These are phyloP conservation scores for Zanthoxylum bungeanum DNA, from an alignment of 345 rosid genomes.

Conservation along the genomic window DNA sequence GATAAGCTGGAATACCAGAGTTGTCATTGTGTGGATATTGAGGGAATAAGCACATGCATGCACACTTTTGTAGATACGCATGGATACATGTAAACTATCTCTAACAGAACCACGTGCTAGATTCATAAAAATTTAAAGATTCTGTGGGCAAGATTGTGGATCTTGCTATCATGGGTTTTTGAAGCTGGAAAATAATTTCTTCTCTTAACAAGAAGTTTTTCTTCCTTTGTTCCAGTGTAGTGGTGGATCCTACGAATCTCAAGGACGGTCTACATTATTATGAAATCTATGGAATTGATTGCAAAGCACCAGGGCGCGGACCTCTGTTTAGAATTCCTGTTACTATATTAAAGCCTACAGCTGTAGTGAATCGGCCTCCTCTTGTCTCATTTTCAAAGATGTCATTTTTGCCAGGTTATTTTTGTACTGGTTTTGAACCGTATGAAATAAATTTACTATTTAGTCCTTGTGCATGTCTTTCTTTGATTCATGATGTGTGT, in stretches of 20 bases:
- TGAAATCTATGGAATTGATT: conserved; percentile 92
- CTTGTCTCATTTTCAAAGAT: conserved; percentile 60
- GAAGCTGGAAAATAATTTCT: background rate
- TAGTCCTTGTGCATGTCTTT: background rate
- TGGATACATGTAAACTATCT: background rate
- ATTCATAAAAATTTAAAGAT: background rate
- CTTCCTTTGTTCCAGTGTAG: conserved; percentile 56
- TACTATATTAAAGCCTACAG: conserved; percentile 77
- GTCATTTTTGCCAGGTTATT: conserved; percentile 82
- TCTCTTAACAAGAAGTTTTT: conserved; percentile 8
- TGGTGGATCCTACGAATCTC: conserved; percentile 88
- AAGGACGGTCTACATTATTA: conserved; percentile 79
- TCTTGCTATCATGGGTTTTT: conserved; percentile 1
- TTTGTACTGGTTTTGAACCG: background rate
- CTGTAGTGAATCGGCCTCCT: conserved; percentile 61
- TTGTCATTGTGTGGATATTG: background rate
- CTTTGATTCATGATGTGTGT: background rate
- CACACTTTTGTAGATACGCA: background rate
- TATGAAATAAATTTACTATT: background rate
- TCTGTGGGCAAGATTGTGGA: background rate
- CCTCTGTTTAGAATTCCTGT: conserved; percentile 85
- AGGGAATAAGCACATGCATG: background rate
- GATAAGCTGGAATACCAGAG: background rate
- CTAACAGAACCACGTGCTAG: background rate
- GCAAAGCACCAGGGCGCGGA: conserved; percentile 94